Conservation (phyloP, 192 early-diverging fungal genomes). For the Allomyces javanicus region DNA sequence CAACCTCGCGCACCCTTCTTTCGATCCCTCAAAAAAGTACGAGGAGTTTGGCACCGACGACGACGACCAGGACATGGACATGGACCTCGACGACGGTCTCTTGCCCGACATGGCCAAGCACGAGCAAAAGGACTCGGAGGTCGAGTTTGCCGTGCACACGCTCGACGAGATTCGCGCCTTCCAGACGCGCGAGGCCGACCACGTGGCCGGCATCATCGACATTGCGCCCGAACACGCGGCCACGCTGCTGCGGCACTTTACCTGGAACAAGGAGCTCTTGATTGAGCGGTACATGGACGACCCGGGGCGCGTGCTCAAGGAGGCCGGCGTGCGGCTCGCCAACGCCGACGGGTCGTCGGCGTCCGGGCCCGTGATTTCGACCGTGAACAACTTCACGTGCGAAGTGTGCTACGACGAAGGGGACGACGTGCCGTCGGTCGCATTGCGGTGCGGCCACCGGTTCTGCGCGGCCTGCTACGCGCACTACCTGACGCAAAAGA, state of each 20-base stretch:
- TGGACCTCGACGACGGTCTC: conserved; percentile 34
- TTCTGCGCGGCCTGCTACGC: conserved; percentile 77
- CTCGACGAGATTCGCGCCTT: conserved; percentile 31
- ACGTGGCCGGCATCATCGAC: conserved; percentile 56
- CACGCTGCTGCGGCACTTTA: conserved; percentile 52
- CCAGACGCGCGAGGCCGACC: conserved; percentile 43
- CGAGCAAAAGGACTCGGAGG: conserved; percentile 45
- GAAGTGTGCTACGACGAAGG: conserved; percentile 65
- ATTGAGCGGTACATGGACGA: conserved; percentile 61
- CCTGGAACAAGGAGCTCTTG: conserved; percentile 71
- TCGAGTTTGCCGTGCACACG: conserved; percentile 51
- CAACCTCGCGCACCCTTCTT: not conserved
- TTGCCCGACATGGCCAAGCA: conserved; percentile 34
- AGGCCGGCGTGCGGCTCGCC: conserved; percentile 36
- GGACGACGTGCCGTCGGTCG: conserved; percentile 20
- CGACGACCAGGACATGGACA: conserved; percentile 13
- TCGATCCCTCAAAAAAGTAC: not conserved
- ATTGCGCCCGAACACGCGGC: conserved; percentile 42
- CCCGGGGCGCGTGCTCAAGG: conserved; percentile 29
- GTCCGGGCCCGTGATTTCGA: not conserved
- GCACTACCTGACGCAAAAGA: conserved; percentile 68
- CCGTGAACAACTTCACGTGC: conserved; percentile 44
- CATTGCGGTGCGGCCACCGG: conserved; percentile 67
- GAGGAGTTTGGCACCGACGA: conserved; percentile 9
- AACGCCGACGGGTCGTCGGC: too few species aligned